Conservation (phyloP, 345 rosid genomes). For the Eucalyptus pauciflora region DNA sequence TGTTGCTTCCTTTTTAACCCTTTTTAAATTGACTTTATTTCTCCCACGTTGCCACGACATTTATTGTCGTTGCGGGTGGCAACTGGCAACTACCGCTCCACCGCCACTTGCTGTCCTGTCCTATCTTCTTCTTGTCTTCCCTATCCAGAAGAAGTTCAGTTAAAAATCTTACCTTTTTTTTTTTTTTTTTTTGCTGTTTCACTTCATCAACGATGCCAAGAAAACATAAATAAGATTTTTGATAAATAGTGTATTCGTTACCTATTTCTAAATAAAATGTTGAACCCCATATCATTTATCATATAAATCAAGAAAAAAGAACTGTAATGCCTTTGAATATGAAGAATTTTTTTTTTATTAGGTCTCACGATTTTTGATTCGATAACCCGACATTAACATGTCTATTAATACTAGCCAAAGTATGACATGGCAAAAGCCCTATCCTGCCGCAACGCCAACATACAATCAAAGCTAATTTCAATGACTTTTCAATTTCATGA, state of each 20-base stretch:
- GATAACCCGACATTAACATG: not conserved
- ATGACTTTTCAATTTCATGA: not conserved
- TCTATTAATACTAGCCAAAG: not conserved
- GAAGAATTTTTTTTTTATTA: not conserved
- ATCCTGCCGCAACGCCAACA: not conserved
- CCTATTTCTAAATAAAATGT: not conserved
- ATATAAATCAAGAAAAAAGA: not conserved
- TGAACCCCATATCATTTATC: not conserved
- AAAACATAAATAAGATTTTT: not conserved
- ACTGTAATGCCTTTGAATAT: rapidly evolving
- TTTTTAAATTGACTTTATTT: not conserved
- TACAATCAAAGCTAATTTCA: not conserved
- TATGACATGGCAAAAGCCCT: not conserved
- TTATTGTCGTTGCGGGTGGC: not conserved
- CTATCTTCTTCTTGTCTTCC: not conserved
- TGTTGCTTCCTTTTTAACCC: not conserved
- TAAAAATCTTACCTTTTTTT: not conserved
- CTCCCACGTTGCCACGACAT: not conserved
- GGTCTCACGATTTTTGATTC: rapidly evolving
- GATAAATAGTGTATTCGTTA: not conserved
- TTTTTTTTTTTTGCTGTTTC: not conserved
- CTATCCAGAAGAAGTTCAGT: not conserved
- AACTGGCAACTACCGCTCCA: not conserved
- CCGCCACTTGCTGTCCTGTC: not conserved
- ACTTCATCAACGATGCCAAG: not conserved